A percentile compares a stretch with the other conserved stretches of the same genome.
Evolutionary conservation across 2,329 filamentous ascomycete species (phyloP).

Genomic region (Neopestalotiopsis sp.): DNA sequence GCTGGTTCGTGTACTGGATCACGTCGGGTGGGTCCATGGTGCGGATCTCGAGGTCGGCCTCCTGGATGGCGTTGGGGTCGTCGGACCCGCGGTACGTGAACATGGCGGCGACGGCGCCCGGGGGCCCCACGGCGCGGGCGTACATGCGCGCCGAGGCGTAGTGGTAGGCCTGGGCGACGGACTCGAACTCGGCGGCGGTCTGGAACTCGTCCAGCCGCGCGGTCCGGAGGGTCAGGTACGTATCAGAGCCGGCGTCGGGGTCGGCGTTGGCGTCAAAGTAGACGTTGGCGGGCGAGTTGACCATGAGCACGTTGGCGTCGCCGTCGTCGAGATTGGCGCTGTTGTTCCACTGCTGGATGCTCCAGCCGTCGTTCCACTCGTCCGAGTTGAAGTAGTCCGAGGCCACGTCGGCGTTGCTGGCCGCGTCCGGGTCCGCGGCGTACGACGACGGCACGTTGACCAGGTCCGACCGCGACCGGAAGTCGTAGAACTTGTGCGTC

Average conservation of each 20-base stretch:
- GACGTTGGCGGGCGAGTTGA: constrained; percentile 46
- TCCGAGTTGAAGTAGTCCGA: constrained; percentile 37
- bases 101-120: constrained; percentile 55
- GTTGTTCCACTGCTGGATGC: constrained; percentile 38
- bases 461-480: constrained; percentile 45
- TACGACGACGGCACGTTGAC: constrained; percentile 34
- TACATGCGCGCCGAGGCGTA: constrained; percentile 53
- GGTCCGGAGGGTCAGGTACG: constrained; percentile 54
- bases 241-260: constrained; percentile 35
- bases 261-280: constrained; percentile 49
- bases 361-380: constrained; percentile 37
- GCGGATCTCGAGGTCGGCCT: constrained; percentile 59
- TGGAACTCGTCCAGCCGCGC: constrained; percentile 49
- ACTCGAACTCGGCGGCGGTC: constrained; percentile 54
- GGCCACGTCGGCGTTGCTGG: constrained; percentile 32
- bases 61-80: constrained; percentile 48
- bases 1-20: constrained; percentile 67
- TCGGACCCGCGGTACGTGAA: constrained; percentile 54
- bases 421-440: constrained; percentile 30
- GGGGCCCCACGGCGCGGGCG: constrained; percentile 50
- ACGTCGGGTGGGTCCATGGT: constrained; percentile 46
- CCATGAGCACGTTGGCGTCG: constrained; percentile 37
- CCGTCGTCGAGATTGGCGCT: constrained; percentile 25
- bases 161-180: constrained; percentile 37
- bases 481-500: constrained; percentile 55